Evolutionary conservation across 257 asterid genomes (phyloP).

Genomic region (Ballota nigra): DNA sequence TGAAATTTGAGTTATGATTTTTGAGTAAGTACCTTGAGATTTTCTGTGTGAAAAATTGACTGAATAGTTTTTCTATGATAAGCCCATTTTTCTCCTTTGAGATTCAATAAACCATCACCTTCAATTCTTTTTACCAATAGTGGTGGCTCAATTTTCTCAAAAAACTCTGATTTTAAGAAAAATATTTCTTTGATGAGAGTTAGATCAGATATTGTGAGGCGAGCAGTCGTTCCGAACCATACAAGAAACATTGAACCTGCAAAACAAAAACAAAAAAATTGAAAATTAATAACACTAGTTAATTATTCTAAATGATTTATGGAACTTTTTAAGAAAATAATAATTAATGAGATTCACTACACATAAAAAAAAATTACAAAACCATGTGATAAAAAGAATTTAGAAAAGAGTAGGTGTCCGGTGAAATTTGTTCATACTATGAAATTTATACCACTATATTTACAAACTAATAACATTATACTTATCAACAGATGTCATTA

Average conservation of each 20-base stretch:
- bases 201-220: slow-evolving; percentile 68
- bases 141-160: slow-evolving; percentile 76
- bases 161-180: slow-evolving; percentile 51
- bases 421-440: too few species aligned
- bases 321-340: too few species aligned
- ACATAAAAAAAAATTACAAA: too few species aligned
- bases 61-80: slow-evolving; percentile 68
- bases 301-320: too few species aligned
- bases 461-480: too few species aligned
- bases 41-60: slow-evolving; percentile 63
- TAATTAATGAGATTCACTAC: too few species aligned
- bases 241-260: slow-evolving; percentile 64
- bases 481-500: too few species aligned
- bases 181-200: slow-evolving; percentile 56
- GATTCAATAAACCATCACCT: slow-evolving; percentile 74
- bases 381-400: too few species aligned
- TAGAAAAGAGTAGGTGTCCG: too few species aligned
- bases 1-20: neutral
- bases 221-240: slow-evolving; percentile 76
- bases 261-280: neutral
- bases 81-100: slow-evolving; percentile 91
- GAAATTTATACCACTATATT: too few species aligned
- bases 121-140: slow-evolving; percentile 63
- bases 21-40: slow-evolving; percentile 56
- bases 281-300: neutral